Evolutionary conservation across 2,329 filamentous ascomycete species (phyloP).

Genomic region (Fusarium subglutinans): DNA sequence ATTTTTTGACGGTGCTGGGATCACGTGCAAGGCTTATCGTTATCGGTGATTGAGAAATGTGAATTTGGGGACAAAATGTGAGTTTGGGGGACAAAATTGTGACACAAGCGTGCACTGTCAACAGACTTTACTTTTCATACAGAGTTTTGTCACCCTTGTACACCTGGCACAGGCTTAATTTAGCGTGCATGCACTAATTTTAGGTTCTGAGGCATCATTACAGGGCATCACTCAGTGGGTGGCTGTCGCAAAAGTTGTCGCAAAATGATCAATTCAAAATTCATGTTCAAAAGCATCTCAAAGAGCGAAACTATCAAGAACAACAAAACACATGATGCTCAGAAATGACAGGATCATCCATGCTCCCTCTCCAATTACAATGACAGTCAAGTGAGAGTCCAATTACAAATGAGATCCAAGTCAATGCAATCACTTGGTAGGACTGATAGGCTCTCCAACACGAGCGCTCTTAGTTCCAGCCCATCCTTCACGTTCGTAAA

Average conservation of each 20-base stretch:
- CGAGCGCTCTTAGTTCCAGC: conserved; percentile 61
- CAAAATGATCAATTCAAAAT: neutral
- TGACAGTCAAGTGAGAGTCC: neutral
- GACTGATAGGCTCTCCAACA: conserved; percentile 59
- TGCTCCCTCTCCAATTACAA: neutral
- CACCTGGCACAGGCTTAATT: neutral
- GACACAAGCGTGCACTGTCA: neutral
- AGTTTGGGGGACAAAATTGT: neutral
- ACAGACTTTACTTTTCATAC: neutral
- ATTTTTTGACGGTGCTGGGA: conserved; percentile 21
- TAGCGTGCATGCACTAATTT: neutral
- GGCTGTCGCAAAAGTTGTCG: neutral
- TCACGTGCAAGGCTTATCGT: conserved; percentile 40
- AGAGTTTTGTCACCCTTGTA: neutral
- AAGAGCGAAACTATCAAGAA: neutral
- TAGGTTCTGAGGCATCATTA: neutral
- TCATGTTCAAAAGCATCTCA: neutral
- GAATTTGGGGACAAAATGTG: neutral
- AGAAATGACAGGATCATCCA: neutral
- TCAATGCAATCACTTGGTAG: conserved; percentile 37
- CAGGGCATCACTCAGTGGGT: neutral
- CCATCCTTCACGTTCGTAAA: conserved; percentile 92
- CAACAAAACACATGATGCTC: neutral
- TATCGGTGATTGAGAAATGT: conserved; percentile 1
- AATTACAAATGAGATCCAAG: too few relatives aligned